Conservation (phyloP, 2,329 filamentous ascomycete genomes). For the Colletotrichum lupini region DNA sequence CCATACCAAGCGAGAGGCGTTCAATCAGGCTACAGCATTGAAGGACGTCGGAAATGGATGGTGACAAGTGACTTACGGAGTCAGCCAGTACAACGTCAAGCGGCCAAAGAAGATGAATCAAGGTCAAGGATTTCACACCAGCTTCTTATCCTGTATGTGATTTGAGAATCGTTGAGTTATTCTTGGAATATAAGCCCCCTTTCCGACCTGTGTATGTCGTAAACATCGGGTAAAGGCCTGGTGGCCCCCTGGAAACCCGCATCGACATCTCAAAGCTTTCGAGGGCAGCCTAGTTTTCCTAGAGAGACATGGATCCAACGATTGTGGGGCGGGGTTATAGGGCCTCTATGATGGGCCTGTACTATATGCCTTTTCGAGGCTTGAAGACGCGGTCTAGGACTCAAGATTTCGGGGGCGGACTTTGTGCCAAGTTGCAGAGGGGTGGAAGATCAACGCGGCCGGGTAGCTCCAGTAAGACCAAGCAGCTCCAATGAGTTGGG, state of each 20-base stretch:
- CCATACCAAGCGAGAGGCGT: background rate
- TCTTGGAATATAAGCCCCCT: background rate
- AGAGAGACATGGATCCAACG: too few species aligned
- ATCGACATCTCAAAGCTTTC: background rate
- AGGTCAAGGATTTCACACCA: background rate
- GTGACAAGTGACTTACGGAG: background rate
- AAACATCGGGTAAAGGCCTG: background rate
- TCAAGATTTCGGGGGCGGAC: background rate
- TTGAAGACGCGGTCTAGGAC: background rate
- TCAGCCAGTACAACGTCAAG: background rate
- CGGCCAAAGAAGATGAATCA: background rate
- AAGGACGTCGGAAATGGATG: background rate
- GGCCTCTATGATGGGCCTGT: too few species aligned
- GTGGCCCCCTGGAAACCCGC: background rate
- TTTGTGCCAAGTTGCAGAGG: background rate
- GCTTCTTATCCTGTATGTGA: too few species aligned
- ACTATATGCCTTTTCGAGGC: too few species aligned
- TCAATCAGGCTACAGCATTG: background rate
- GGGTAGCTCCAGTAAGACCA: background rate
- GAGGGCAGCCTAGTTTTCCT: background rate
- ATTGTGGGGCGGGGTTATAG: too few species aligned
- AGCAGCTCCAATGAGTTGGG: background rate
- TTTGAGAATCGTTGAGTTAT: background rate
- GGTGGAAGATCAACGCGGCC: background rate
- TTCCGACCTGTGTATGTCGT: background rate